Base-by-base conservation (phyloP, 306 rosid species). In the Quercus suber region DNA sequence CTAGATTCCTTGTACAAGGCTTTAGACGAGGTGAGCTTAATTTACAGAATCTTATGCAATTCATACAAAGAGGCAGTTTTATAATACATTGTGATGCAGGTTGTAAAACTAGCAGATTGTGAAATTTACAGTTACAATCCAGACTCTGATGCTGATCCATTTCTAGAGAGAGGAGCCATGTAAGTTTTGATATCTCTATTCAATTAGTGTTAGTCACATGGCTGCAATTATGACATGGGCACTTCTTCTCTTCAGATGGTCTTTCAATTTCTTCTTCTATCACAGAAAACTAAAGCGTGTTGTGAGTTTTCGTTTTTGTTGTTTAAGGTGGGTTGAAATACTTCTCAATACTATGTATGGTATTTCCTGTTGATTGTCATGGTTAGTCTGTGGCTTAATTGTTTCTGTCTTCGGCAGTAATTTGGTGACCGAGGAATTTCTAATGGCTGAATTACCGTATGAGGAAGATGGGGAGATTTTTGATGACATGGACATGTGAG, bases 251-350 rank as follows among this genome's bases (percentile, higher is more conserved):
- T 79, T 33, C 90, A 95, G 98, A 76, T 95, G 99, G 99, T 90
- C 98, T 75, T 95, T 91, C 87, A 93, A 87, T 79, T 93, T 93
- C 90, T 90, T 95, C 83, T 95, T 95, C 87, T 95, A 93, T 76
- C 93, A 91, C 76, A 79, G 98, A 83, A 95, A 91, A 86, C 91
- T 90, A 51, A 95, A 93, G 88, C 91, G 98, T 37, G 83, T 95
- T 1, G 93, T 91, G 82, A 90, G 93, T 71, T 93, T 93, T 80
- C 92, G 88, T 31, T 84, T 93, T 82, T 81, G 89, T 88, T 93
- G 99, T 90, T 85, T 88, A 86, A 95, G 98, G 98, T 95, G 81
- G 75, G 91, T 70, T n/a, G 67, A 71, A 56, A 21, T 74, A 65
- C 28, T 53, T 17, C 41, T 79, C 67, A 57, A 41, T 30, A 4